A percentile compares a stretch with the other conserved stretches of the same genome.
Conservation (phyloP, 2,329 filamentous ascomycete species). For the Colletotrichum godetiae region DNA sequence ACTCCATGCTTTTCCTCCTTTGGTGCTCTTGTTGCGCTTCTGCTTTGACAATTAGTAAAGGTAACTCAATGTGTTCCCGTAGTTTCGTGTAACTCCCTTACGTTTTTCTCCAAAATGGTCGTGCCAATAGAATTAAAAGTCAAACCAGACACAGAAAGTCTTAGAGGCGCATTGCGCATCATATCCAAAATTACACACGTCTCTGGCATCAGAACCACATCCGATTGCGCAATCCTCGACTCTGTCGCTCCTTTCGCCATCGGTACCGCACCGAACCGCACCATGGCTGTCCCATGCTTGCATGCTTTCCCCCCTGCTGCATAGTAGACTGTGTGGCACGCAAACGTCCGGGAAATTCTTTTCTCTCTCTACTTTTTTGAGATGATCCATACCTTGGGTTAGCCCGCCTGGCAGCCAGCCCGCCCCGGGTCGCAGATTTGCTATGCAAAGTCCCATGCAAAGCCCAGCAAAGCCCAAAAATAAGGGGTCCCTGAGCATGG, state of each 20-base stretch:
- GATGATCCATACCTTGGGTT: conserved; percentile 10
- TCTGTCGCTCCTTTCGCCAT: conserved; percentile 6
- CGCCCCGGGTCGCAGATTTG: background rate
- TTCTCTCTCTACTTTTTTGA: conserved; percentile 9
- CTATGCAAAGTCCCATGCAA: conserved; percentile 1
- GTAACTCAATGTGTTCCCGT: background rate
- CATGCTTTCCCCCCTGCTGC: background rate
- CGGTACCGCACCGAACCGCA: background rate
- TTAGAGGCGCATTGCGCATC: background rate
- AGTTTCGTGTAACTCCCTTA: background rate
- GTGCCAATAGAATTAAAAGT: background rate
- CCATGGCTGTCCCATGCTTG: conserved; percentile 12
- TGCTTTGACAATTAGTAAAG: background rate
- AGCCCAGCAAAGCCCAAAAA: too few relatives aligned
- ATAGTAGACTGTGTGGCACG: background rate
- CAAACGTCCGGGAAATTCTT: conserved; percentile 33
- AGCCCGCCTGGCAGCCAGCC: background rate
- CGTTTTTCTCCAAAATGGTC: background rate
- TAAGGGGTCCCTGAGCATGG: conserved; percentile 18
- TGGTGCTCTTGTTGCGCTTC: background rate
- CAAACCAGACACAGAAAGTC: background rate
- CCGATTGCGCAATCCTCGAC: conserved; percentile 34
- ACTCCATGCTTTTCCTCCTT: background rate
- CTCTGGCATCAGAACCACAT: conserved; percentile 33
- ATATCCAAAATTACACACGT: conserved; percentile 20